These are phyloP conservation scores for Starmerella kuoi DNA, from an alignment of 805 yeast genomes.

Conservation along the genomic window DNA sequence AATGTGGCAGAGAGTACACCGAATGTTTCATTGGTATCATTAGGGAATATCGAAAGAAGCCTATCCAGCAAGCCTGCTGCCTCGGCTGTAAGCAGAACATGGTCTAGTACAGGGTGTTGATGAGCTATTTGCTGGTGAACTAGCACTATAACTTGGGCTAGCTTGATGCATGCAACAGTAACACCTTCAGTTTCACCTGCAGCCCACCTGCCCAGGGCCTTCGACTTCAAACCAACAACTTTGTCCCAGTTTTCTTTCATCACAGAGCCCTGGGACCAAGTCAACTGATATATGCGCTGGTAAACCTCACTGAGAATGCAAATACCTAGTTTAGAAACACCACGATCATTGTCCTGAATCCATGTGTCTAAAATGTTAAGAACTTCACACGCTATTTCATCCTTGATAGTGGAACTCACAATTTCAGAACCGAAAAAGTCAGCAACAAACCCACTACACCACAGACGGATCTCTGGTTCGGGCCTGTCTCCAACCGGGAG, in stretches of 20 bases:
- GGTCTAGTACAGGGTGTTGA: slow-evolving; percentile 47
- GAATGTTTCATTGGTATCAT: slow-evolving; percentile 37
- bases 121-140: slow-evolving; percentile 25
- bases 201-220: slow-evolving; percentile 51
- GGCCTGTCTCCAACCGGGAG: slow-evolving; percentile 29
- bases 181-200: slow-evolving; percentile 32
- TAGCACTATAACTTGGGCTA: slow-evolving; percentile 52
- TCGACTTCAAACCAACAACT: slow-evolving; percentile 45
- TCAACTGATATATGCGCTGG: slow-evolving; percentile 34
- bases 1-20: slow-evolving; percentile 54
- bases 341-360: slow-evolving; percentile 22
- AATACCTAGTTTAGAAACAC: slow-evolving; percentile 31
- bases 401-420: slow-evolving; percentile 20
- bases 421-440: slow-evolving; percentile 29
- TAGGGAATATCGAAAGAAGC: slow-evolving; percentile 39
- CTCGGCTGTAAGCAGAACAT: slow-evolving; percentile 50
- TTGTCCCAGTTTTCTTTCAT: slow-evolving; percentile 41
- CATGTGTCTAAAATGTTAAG: slow-evolving; percentile 24
- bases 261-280: slow-evolving; percentile 26
- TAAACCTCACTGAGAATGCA: slow-evolving; percentile 35
- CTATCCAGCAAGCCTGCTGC: slow-evolving; percentile 57
- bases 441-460: slow-evolving; percentile 31
- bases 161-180: slow-evolving; percentile 59
- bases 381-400: slow-evolving; percentile 24
- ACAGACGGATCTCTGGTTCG: slow-evolving; percentile 26